Conservation (phyloP, 305 asterid species). For the Rubia peregrina region DNA sequence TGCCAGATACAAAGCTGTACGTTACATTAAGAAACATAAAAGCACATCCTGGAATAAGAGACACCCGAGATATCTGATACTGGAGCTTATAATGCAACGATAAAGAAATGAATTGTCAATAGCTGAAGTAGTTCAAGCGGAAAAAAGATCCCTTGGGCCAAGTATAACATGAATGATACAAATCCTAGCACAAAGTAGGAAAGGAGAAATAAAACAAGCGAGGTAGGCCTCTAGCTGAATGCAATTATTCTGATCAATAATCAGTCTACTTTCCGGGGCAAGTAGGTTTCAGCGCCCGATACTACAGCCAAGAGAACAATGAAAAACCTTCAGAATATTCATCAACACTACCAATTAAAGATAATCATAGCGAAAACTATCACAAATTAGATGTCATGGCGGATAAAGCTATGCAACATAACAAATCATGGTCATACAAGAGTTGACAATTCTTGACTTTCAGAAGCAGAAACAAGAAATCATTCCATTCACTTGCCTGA, state of each 20-base stretch:
- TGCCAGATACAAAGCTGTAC: constrained; percentile 11
- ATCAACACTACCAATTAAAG: background rate
- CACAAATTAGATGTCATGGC: background rate
- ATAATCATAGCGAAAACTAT: background rate
- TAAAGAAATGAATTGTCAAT: background rate
- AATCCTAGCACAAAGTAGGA: background rate
- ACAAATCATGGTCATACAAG: background rate
- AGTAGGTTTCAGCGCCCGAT: background rate
- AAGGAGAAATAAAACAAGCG: background rate
- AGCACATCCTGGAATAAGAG: background rate
- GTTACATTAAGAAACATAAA: constrained; percentile 3
- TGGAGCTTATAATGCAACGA: background rate
- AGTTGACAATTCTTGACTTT: background rate
- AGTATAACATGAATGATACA: background rate
- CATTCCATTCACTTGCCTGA: constrained; percentile 50
- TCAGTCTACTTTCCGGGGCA: background rate
- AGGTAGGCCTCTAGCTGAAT: background rate
- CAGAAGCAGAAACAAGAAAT: background rate
- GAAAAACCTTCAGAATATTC: background rate
- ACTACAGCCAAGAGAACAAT: background rate
- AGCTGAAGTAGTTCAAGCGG: background rate
- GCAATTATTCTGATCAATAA: constrained; percentile 1
- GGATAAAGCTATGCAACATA: background rate
- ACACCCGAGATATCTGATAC: background rate
- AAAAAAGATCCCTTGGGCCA: background rate